These are phyloP conservation scores for Jamesozyma spencerorum DNA, from an alignment of 805 yeast species.

Conservation along the genomic window DNA sequence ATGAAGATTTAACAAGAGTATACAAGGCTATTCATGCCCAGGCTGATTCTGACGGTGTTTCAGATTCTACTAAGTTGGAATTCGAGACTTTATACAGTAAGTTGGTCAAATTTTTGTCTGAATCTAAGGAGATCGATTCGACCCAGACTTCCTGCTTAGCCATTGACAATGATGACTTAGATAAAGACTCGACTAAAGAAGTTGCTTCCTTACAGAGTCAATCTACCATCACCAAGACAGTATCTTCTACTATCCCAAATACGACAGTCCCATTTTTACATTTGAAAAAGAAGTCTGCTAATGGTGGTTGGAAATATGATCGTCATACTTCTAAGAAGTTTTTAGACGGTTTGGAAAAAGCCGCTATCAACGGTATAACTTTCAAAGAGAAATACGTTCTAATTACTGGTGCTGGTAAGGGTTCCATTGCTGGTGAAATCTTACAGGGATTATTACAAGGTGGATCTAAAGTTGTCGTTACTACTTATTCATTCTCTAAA, in stretches of 20 bases:
- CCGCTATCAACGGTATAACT: conserved; percentile 89
- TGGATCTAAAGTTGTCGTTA: conserved; percentile 95
- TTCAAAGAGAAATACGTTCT: conserved; percentile 82
- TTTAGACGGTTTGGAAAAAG: conserved; percentile 84
- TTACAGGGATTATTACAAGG: conserved; percentile 91
- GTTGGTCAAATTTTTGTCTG: conserved; percentile 57
- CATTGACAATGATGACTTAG: conserved; percentile 42
- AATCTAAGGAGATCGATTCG: conserved; percentile 62
- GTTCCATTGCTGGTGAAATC: conserved; percentile 96
- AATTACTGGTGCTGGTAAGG: conserved; percentile 97
- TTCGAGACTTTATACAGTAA: conserved; percentile 64
- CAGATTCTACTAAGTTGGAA: conserved; percentile 58
- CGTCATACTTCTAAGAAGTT: conserved; percentile 64
- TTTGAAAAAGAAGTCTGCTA: conserved; percentile 64
- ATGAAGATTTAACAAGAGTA: conserved; percentile 75
- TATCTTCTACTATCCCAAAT: conserved; percentile 61
- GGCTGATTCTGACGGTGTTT: conserved; percentile 37
- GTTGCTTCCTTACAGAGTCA: conserved; percentile 75
- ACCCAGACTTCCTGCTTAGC: conserved; percentile 51
- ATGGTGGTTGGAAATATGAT: conserved; percentile 80
- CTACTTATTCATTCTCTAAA: conserved; percentile 92
- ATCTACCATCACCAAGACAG: conserved; percentile 61
- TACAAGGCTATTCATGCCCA: conserved; percentile 75
- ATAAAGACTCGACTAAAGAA: conserved; percentile 56
- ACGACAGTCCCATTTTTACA: conserved; percentile 93